Conservation (phyloP, 306 rosid genomes). For the Dalbergia cultrata region DNA sequence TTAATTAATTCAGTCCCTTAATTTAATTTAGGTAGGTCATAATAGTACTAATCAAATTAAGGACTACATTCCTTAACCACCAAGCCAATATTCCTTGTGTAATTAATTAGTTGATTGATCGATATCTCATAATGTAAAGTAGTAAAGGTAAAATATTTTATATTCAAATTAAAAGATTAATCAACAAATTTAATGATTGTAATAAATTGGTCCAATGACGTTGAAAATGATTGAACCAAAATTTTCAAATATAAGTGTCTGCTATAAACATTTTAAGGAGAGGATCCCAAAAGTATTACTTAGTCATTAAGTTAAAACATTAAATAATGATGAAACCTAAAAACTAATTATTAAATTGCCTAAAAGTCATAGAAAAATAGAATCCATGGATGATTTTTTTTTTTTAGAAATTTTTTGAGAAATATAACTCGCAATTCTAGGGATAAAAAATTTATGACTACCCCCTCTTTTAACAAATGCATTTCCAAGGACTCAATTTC, state of each 20-base stretch:
- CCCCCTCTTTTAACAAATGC: too few relatives aligned
- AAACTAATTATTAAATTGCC: neutral
- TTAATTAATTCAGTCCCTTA: neutral
- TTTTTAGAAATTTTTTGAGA: too few relatives aligned
- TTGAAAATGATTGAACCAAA: neutral
- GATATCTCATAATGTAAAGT: neutral
- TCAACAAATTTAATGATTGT: neutral
- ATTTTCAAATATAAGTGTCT: neutral
- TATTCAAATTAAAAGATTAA: neutral
- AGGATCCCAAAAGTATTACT: neutral
- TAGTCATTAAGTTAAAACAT: neutral
- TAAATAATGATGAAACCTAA: neutral
- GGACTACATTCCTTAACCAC: neutral
- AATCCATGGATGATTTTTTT: neutral
- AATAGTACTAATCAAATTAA: neutral
- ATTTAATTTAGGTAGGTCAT: neutral
- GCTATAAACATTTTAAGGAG: neutral
- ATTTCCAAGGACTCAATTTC: too few relatives aligned
- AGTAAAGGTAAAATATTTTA: neutral
- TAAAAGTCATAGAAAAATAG: neutral
- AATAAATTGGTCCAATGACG: neutral
- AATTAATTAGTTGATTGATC: too few relatives aligned
- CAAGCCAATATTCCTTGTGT: neutral
- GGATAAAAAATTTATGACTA: too few relatives aligned
- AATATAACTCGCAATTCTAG: too few relatives aligned